phyloP scores from a whole-genome alignment of 2,329 filamentous ascomycete species.

The Diaporthe amygdali region DNA sequence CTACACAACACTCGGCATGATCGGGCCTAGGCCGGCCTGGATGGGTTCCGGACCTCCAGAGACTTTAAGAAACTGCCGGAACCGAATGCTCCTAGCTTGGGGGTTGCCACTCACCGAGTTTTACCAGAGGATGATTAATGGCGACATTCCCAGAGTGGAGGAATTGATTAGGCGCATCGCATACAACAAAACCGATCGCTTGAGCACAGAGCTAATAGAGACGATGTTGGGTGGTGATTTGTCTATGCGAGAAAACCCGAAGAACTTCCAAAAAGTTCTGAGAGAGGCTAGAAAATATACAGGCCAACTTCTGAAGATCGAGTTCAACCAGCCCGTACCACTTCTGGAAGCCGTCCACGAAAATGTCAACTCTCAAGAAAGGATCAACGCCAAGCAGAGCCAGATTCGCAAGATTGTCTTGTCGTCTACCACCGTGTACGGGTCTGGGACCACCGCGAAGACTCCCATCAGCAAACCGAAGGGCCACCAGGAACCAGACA shows the following conservation, averaged over 20 bases:
- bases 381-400: neutral
- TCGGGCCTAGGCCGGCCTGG: neutral
- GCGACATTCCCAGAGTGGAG: neutral
- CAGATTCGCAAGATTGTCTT: neutral
- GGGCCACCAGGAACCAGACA: neutral
- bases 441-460: neutral
- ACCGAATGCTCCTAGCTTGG: neutral
- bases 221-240: neutral
- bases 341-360: neutral
- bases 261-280: no score
- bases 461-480: neutral
- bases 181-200: neutral
- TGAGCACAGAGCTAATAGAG: neutral
- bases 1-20: neutral
- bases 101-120: neutral
- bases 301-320: neutral
- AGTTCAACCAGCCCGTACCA: neutral
- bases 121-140: neutral
- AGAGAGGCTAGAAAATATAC: neutral
- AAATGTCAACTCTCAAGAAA: neutral
- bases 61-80: neutral
- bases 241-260: no score
- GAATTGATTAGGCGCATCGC: neutral
- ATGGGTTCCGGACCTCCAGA: neutral
- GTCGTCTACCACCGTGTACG: neutral